These are phyloP conservation scores for Gastrodia elata DNA, from an alignment of 106 monocot genomes.

Conservation along the genomic window DNA sequence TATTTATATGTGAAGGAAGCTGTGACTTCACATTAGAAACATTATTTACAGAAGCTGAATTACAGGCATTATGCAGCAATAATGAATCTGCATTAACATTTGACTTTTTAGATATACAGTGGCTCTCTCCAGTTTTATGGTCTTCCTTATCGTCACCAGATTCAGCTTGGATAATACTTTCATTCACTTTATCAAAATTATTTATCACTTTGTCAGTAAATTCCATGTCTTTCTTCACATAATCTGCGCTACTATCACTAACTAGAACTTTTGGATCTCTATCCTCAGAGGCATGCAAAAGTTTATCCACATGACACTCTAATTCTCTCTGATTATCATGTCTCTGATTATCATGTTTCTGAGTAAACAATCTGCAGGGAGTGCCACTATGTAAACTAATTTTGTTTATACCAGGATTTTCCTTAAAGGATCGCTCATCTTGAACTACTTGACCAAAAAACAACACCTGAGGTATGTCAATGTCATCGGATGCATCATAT, in stretches of 20 bases:
- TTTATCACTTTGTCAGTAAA: conserved; percentile 9
- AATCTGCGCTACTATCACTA: background rate
- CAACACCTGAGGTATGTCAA: conserved; percentile 34
- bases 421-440: background rate
- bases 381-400: background rate
- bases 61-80: background rate
- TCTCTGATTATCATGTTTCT: background rate
- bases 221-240: conserved; percentile 4
- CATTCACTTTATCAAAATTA: conserved; percentile 7
- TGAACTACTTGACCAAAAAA: conserved; percentile 8
- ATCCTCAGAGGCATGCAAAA: conserved; percentile 13
- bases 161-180: background rate
- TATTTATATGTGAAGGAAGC: background rate
- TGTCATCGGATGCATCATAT: conserved; percentile 38
- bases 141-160: background rate
- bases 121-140: background rate
- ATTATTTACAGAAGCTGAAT: background rate
- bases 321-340: conserved; percentile 14
- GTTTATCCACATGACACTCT: conserved; percentile 31
- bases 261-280: conserved; percentile 18
- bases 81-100: background rate
- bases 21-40: conserved; percentile 1
- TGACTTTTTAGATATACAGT: background rate
- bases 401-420: background rate
- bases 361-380: too few species aligned